Conservation (phyloP, 495 filamentous ascomycete genomes). For the Lophiostoma macrostomum region DNA sequence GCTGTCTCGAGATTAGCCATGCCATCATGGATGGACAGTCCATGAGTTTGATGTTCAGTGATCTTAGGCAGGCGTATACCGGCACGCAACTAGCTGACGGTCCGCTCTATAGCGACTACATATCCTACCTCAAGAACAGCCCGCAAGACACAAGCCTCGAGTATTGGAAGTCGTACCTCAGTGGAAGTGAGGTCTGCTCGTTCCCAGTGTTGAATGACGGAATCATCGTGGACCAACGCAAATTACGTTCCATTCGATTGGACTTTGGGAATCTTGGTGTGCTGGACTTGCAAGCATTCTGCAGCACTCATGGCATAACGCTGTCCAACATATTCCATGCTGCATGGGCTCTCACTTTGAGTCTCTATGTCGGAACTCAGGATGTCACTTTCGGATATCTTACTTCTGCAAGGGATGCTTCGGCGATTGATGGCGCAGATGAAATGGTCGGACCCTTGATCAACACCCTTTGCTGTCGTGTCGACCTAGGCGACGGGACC, state of each 20-base stretch:
- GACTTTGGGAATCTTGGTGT: slow-evolving; percentile 22
- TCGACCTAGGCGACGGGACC: slow-evolving; percentile 9
- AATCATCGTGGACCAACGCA: not conserved
- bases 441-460: slow-evolving; percentile 29
- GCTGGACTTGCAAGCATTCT: slow-evolving; percentile 23
- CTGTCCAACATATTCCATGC: slow-evolving; percentile 29
- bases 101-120: slow-evolving; percentile 31
- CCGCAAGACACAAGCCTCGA: slow-evolving; percentile 44
- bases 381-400: slow-evolving; percentile 30
- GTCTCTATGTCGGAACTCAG: slow-evolving; percentile 15
- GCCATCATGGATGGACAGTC: slow-evolving; percentile 34
- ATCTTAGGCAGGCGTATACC: slow-evolving; percentile 23
- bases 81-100: slow-evolving; percentile 9
- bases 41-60: slow-evolving; percentile 22
- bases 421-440: slow-evolving; percentile 12
- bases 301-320: slow-evolving; percentile 17
- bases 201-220: slow-evolving; percentile 28
- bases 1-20: slow-evolving; percentile 32
- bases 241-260: slow-evolving; percentile 16
- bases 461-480: slow-evolving; percentile 28
- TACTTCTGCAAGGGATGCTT: slow-evolving; percentile 24
- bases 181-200: slow-evolving; percentile 19
- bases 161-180: slow-evolving; percentile 48
- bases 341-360: slow-evolving; percentile 27
- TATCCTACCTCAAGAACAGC: slow-evolving; percentile 32